phyloP scores from a whole-genome alignment of 2,329 filamentous ascomycete species.

The Cladophialophora carrionii region DNA sequence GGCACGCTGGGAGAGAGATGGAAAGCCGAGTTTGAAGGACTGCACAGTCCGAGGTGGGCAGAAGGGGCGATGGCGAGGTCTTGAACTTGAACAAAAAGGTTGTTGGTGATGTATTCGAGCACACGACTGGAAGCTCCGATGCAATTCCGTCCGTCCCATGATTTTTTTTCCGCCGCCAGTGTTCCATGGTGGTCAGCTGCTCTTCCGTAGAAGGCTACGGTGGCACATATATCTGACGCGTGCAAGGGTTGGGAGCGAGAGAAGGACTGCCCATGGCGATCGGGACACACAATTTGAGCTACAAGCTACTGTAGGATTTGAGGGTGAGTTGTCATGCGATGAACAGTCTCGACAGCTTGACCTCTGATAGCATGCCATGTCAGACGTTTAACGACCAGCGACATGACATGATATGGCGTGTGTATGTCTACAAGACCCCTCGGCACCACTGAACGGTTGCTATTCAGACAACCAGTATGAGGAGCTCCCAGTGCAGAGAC shows the following conservation, averaged over 20 bases:
- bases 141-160: conserved; percentile 10
- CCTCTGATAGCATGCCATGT: not conserved
- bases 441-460: not conserved
- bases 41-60: not conserved
- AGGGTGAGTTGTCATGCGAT: not conserved
- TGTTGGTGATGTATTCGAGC: conserved; percentile 1
- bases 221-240: not conserved
- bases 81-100: not conserved
- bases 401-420: not conserved
- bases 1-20: not conserved
- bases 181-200: not conserved
- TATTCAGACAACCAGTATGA: not conserved
- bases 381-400: not conserved
- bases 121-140: conserved; percentile 25
- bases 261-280: no score
- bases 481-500: not conserved
- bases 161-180: not conserved
- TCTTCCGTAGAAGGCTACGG: not conserved
- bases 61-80: conserved; percentile 3
- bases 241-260: no score
- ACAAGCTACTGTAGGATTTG: not conserved
- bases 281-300: no score
- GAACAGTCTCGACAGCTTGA: not conserved
- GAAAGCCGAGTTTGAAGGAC: not conserved
- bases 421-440: not conserved